A percentile compares a stretch with the other conserved stretches of the same genome.
Conservation (phyloP, 163 green algal genomes). For the Coccomyxa subellipsoidea region DNA sequence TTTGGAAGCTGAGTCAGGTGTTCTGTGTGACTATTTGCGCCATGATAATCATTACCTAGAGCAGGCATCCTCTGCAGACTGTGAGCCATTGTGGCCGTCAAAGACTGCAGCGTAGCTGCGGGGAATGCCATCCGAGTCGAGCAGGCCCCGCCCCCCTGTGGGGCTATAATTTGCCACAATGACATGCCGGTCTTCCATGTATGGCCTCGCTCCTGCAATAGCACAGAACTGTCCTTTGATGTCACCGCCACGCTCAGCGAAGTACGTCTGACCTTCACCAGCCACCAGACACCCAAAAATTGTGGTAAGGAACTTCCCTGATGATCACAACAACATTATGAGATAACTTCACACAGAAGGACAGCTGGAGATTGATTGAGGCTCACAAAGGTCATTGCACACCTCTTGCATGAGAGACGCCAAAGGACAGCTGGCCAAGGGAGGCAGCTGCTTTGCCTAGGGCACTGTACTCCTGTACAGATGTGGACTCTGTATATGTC, state of each 20-base stretch:
- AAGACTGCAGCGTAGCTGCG: slow-evolving; percentile 5
- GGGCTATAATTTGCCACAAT: background rate
- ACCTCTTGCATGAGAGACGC: background rate
- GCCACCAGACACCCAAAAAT: too few species aligned
- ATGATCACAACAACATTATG: too few species aligned
- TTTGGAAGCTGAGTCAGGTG: too few species aligned
- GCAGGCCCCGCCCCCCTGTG: background rate
- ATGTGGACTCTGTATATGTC: background rate
- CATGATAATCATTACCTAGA: background rate
- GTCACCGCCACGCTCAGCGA: too few species aligned
- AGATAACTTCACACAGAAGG: too few species aligned
- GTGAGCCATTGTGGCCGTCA: slow-evolving; percentile 12
- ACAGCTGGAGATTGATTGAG: background rate
- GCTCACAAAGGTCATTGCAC: background rate
- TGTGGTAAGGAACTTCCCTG: too few species aligned
- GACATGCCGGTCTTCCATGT: slow-evolving; percentile 13
- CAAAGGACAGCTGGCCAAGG: slow-evolving; percentile 1
- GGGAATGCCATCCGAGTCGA: background rate
- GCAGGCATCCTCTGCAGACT: background rate
- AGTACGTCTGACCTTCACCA: too few species aligned
- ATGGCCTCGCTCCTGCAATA: slow-evolving; percentile 10
- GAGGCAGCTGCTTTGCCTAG: background rate
- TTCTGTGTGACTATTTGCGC: too few species aligned
- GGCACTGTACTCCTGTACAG: background rate
- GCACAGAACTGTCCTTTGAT: too few species aligned